phyloP scores from a whole-genome alignment of 371 early-diverging fungal genomes.

The Mucor sp. region DNA sequence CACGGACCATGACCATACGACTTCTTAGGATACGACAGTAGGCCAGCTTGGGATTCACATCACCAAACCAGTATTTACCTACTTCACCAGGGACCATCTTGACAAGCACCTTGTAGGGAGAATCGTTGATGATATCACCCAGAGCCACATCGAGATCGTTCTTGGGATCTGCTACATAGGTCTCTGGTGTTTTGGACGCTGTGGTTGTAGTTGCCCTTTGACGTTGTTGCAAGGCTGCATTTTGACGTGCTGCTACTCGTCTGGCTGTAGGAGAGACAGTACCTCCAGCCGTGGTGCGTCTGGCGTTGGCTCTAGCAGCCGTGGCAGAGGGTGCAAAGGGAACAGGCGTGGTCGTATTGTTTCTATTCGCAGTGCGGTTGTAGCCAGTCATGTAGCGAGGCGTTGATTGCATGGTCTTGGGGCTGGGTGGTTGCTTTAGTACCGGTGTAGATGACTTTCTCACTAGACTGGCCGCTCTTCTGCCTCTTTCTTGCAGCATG shows the following conservation, averaged over 20 bases:
- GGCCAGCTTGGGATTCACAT: slow-evolving; percentile 67
- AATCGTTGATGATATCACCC: slow-evolving; percentile 69
- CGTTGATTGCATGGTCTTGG: slow-evolving; percentile 30
- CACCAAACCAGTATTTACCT: slow-evolving; percentile 77
- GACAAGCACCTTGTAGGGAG: slow-evolving; percentile 45
- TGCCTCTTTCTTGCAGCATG: slow-evolving; percentile 24
- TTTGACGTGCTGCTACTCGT: slow-evolving; percentile 15
- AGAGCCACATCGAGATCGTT: slow-evolving; percentile 75
- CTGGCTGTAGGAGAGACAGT: slow-evolving; percentile 19
- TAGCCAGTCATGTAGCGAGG: slow-evolving; percentile 31
- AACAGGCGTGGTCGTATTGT: slow-evolving; percentile 10
- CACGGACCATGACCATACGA: slow-evolving; percentile 78
- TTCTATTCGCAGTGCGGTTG: slow-evolving; percentile 1
- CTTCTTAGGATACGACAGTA: slow-evolving; percentile 73
- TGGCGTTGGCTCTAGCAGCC: slow-evolving; percentile 13
- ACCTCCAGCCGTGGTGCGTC: slow-evolving; percentile 4
- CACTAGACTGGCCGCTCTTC: slow-evolving; percentile 15
- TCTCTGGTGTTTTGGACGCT: slow-evolving; percentile 17
- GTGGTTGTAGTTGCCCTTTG: neutral
- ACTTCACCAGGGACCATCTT: slow-evolving; percentile 63
- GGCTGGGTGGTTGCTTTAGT: slow-evolving; percentile 26
- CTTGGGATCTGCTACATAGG: slow-evolving; percentile 68
- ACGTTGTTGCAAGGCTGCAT: slow-evolving; percentile 13
- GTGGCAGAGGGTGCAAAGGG: slow-evolving; percentile 13
- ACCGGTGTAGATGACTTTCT: slow-evolving; percentile 30